Conservation (phyloP, 257 asterid genomes). For the Echites panduratus region DNA sequence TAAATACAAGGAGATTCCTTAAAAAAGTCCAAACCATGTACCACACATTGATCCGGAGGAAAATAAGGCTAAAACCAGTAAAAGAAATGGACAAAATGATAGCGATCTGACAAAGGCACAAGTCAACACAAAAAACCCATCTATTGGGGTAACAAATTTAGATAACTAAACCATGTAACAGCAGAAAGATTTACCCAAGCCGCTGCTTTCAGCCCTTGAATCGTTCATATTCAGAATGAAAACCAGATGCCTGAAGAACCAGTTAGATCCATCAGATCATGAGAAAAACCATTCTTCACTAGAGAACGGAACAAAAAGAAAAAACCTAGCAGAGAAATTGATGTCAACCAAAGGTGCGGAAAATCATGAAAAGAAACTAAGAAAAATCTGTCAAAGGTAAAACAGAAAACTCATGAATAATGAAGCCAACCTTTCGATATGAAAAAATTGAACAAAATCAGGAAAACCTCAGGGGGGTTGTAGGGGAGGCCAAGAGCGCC, state of each 20-base stretch:
- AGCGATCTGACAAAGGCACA: neutral
- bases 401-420: neutral
- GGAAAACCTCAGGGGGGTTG: neutral
- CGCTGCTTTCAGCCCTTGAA: neutral
- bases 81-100: neutral
- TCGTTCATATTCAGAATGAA: conserved; percentile 2
- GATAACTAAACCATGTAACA: neutral
- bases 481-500: neutral
- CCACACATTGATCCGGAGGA: neutral
- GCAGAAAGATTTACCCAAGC: neutral
- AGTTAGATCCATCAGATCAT: conserved; percentile 1
- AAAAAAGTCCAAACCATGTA: neutral
- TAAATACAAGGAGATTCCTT: neutral
- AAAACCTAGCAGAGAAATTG: neutral
- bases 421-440: conserved; percentile 1
- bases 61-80: neutral
- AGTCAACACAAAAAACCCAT: neutral
- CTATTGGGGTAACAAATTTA: neutral
- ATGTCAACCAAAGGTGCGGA: neutral
- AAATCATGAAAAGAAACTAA: neutral
- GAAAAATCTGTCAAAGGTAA: neutral
- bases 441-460: neutral
- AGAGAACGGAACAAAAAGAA: neutral
- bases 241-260: neutral
- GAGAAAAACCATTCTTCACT: neutral